A percentile compares a stretch with the other conserved stretches of the same genome.
phyloP scores from a whole-genome alignment of 768 basidiomycete genomes.

The Goffeauzyma gilvescens region DNA sequence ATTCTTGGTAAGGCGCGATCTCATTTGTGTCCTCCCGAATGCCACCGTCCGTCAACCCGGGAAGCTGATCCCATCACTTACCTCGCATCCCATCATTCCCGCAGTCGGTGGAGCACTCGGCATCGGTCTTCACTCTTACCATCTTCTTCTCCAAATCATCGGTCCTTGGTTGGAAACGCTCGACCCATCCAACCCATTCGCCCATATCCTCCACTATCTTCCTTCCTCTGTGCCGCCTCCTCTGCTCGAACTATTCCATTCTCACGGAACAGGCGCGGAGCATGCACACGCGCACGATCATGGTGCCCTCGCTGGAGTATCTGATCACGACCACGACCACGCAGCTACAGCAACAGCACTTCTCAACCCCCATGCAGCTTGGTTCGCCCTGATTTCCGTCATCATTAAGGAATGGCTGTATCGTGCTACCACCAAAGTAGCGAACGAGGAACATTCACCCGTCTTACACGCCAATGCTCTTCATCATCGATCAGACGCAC shows the following conservation, averaged over 20 bases:
- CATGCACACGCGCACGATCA: constrained; percentile 36
- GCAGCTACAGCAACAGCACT: constrained; percentile 37
- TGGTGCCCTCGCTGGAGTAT: constrained; percentile 21
- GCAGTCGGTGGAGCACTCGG: constrained; percentile 30
- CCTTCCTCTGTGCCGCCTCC: constrained; percentile 28
- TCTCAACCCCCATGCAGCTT: constrained; percentile 84
- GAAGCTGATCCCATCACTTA: too few species aligned
- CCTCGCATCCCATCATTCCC: too few species aligned
- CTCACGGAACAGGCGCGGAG: constrained; percentile 38
- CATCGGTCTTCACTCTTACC: constrained; percentile 65
- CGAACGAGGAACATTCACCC: constrained; percentile 72
- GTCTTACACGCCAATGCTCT: constrained; percentile 90
- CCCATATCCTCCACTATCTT: constrained; percentile 20
- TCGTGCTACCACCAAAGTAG: constrained; percentile 68
- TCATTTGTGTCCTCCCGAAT: too few species aligned
- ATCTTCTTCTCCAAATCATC: constrained; percentile 55
- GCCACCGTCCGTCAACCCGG: too few species aligned
- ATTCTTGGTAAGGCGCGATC: constrained; percentile 53
- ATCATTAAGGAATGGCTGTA: constrained; percentile 84
- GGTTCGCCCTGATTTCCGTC: constrained; percentile 74
- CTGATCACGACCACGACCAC: constrained; percentile 37
- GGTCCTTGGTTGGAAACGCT: constrained; percentile 46
- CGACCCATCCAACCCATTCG: constrained; percentile 39
- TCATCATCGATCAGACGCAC: constrained; percentile 93
- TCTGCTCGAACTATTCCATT: constrained; percentile 30